phyloP scores from a whole-genome alignment of 78 protist species.

The Corallochytrium limacisporum region DNA sequence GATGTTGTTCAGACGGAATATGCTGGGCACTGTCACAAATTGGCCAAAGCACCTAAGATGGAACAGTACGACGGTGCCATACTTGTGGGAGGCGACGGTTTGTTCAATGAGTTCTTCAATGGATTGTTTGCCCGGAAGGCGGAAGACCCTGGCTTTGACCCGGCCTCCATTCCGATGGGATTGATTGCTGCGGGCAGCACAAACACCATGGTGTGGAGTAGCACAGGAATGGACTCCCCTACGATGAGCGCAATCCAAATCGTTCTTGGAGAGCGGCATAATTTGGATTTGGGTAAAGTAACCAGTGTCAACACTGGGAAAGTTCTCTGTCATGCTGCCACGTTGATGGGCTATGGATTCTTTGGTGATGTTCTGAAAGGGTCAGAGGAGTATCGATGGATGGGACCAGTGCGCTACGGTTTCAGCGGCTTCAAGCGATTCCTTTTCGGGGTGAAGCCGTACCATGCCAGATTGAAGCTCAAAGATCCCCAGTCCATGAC shows the following conservation, averaged over 20 bases:
- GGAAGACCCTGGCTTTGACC: neutral
- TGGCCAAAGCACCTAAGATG: neutral
- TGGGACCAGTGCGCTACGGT: constrained; percentile 11
- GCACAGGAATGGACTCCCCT: neutral
- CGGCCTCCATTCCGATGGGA: neutral
- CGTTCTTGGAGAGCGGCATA: neutral
- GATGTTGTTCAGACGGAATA: neutral
- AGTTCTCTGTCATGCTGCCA: neutral
- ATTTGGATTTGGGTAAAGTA: neutral
- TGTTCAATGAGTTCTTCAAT: neutral
- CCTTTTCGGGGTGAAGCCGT: neutral
- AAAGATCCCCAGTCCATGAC: neutral
- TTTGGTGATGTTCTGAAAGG: constrained; percentile 1
- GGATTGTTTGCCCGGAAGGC: neutral
- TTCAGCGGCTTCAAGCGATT: neutral
- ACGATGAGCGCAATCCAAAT: constrained; percentile 1
- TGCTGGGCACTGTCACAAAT: neutral
- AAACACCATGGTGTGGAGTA: neutral
- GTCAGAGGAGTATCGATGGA: constrained; percentile 2
- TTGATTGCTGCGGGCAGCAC: constrained; percentile 15
- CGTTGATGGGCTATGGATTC: constrained; percentile 1
- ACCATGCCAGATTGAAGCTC: neutral
- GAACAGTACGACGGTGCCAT: neutral
- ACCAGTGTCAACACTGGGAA: neutral
- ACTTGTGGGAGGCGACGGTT: constrained; percentile 17